Conservation (phyloP, 2,329 filamentous ascomycete genomes). For the Paramyrothecium roridum region DNA sequence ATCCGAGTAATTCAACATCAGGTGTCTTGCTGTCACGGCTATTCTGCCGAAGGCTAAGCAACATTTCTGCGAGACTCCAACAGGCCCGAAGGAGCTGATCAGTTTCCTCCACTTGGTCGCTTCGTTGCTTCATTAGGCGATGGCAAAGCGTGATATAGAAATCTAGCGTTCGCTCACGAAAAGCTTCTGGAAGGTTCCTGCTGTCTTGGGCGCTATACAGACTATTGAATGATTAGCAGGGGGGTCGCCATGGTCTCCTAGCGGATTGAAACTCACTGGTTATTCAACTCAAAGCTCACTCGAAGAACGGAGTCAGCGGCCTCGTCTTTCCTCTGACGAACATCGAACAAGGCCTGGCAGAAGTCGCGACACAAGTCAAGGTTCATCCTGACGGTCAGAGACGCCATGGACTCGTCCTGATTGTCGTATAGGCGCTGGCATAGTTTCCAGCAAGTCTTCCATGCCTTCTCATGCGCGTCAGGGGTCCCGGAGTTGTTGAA, state of each 20-base stretch:
- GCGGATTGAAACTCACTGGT: conserved; percentile 57
- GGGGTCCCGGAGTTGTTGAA: conserved; percentile 73
- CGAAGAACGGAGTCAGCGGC: conserved; percentile 80
- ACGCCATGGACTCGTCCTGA: conserved; percentile 65
- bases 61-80: conserved; percentile 88
- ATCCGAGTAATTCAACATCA: conserved; percentile 82
- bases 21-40: conserved; percentile 67
- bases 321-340: conserved; percentile 74
- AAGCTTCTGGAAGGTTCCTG: conserved; percentile 76
- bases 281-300: conserved; percentile 93
- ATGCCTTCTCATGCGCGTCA: conserved; percentile 80
- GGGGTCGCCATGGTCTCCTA: not conserved
- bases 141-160: conserved; percentile 95
- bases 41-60: conserved; percentile 86
- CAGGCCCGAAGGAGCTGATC: conserved; percentile 82
- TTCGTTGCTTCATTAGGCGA: conserved; percentile 91
- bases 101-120: conserved; percentile 73
- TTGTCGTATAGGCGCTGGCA: conserved; percentile 87
- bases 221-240: conserved; percentile 33
- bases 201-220: conserved; percentile 86
- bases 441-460: conserved; percentile 91
- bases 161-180: conserved; percentile 84
- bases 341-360: conserved; percentile 86
- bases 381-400: conserved; percentile 68
- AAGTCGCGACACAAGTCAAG: conserved; percentile 89